Evolutionary conservation across 768 basidiomycete genomes (phyloP).

Genomic region (Omphalotus guepiniiformis): DNA sequence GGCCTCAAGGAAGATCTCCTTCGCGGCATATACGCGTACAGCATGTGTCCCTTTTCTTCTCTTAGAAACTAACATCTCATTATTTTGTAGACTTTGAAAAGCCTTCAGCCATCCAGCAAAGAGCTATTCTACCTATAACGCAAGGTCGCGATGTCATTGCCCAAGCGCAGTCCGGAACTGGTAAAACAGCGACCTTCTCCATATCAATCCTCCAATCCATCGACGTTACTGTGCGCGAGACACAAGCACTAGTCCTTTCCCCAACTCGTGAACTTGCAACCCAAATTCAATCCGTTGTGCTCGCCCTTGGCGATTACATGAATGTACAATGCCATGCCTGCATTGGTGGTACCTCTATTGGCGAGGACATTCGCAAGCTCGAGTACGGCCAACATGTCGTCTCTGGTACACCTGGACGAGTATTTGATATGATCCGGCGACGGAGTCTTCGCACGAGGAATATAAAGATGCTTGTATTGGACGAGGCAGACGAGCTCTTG

Average conservation of each 20-base stretch:
- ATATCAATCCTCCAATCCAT: conserved; percentile 98
- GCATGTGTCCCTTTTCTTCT: conserved; percentile 39
- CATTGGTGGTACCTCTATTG: conserved; percentile 95
- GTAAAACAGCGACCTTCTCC: conserved; percentile 99
- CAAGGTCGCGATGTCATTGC: conserved; percentile 98
- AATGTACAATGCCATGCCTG: conserved; percentile 98
- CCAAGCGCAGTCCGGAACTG: conserved; percentile 97
- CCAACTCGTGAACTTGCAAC: conserved; percentile 98
- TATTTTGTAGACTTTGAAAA: conserved; percentile 77
- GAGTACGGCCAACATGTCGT: conserved; percentile 98
- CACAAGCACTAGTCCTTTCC: conserved; percentile 93
- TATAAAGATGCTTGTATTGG: conserved; percentile 96
- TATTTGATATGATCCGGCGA: conserved; percentile 98
- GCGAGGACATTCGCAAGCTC: conserved; percentile 95
- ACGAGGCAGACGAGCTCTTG: conserved; percentile 94
- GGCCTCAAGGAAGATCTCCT: conserved; percentile 92
- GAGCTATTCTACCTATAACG: conserved; percentile 93
- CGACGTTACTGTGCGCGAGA: conserved; percentile 91
- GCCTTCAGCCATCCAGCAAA: conserved; percentile 97
- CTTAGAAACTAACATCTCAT: conserved; percentile 1
- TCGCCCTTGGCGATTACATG: conserved; percentile 98
- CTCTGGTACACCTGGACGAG: conserved; percentile 95
- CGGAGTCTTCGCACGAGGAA: conserved; percentile 90
- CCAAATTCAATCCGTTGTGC: conserved; percentile 97
- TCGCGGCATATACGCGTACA: conserved; percentile 97